Evolutionary conservation across 345 rosid species (phyloP), one percentile per base, ranked within the genome.

Genomic region (Populus ilicifolia): DNA sequence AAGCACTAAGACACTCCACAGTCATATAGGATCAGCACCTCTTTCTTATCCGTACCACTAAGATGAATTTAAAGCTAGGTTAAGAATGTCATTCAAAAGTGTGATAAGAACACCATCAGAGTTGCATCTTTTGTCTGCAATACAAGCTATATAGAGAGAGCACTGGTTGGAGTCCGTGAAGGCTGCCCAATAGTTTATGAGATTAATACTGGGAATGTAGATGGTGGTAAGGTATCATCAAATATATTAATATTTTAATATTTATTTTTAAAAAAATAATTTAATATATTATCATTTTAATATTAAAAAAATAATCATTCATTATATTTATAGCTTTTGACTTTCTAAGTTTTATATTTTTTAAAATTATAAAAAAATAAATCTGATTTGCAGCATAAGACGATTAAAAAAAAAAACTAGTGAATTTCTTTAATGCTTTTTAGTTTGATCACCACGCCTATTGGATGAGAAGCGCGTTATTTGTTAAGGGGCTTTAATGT

Each of bases 91-190:
- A 71, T 88, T 96, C 78, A 87, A 80, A 86, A 88, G 59, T 63
- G 86, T 86, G 30, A 81, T 96, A 80, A 84, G 85, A 44, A 90
- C 85, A 75, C 86, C 92, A 25, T 84, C 93, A 59, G 91, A 91
- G 84, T 80, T 80, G 77, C 97, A 89, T 78, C 82, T 93, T 73
- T 76, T 87, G 73, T 88, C 94, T 72, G 92, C 89, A 70, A 77
- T 96, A 80, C 86, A 96, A 77, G 88, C 92, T 72, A 79, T 72
- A 79, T 90, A 81, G 90, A 92, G 88, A 96, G 89, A 86, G 93
- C 97, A 74, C 80, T 96, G 56, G 90, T 90, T 52, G 98, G 97
- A 85, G 88, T 91, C 61, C 79, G 77, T 77, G 90, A 85, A 83
- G 87, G 83, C 67, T 82, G 84, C 82, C 75, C 77, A 56, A 67